Evolutionary conservation across 805 yeast species (phyloP).

Genomic region (Wickerhamiella allomyrinae): DNA sequence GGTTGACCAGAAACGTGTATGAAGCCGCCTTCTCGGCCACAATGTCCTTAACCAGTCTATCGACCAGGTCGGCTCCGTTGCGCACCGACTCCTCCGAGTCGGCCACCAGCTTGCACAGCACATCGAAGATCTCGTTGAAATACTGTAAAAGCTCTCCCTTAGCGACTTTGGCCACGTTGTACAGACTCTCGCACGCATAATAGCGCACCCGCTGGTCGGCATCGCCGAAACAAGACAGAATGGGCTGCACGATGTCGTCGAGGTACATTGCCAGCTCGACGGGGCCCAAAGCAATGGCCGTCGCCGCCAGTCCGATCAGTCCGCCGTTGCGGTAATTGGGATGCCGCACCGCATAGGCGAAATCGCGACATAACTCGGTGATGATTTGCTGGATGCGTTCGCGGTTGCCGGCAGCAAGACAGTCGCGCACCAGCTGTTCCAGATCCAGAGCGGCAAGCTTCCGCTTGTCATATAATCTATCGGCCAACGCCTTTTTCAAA

Average conservation of each 20-base stretch:
- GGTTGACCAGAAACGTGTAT: slow-evolving; percentile 54
- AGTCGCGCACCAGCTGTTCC: slow-evolving; percentile 63
- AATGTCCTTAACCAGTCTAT: slow-evolving; percentile 80
- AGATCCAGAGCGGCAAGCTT: slow-evolving; percentile 52
- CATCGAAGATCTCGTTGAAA: slow-evolving; percentile 91
- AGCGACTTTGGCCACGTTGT: slow-evolving; percentile 92
- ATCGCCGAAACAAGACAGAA: slow-evolving; percentile 88
- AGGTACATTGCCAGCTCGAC: slow-evolving; percentile 71
- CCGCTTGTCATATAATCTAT: slow-evolving; percentile 62
- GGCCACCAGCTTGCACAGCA: slow-evolving; percentile 74
- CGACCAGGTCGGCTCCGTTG: slow-evolving; percentile 88
- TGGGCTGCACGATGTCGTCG: slow-evolving; percentile 81
- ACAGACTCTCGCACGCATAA: slow-evolving; percentile 90
- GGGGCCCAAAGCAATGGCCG: slow-evolving; percentile 78
- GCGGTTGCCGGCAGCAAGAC: slow-evolving; percentile 44
- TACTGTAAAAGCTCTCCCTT: slow-evolving; percentile 84
- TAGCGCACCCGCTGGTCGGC: slow-evolving; percentile 95
- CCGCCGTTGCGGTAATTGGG: slow-evolving; percentile 91
- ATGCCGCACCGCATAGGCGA: slow-evolving; percentile 70
- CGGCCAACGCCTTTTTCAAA: slow-evolving; percentile 53
- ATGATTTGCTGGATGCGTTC: slow-evolving; percentile 48
- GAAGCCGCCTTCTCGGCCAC: slow-evolving; percentile 89
- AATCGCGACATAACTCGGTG: slow-evolving; percentile 60
- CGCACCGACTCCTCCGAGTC: slow-evolving; percentile 85
- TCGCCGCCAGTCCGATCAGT: slow-evolving; percentile 87